A percentile compares a stretch with the other conserved stretches of the same genome.
Conservation (phyloP, 2,329 filamentous ascomycete genomes). For the Calycina herbarum region DNA sequence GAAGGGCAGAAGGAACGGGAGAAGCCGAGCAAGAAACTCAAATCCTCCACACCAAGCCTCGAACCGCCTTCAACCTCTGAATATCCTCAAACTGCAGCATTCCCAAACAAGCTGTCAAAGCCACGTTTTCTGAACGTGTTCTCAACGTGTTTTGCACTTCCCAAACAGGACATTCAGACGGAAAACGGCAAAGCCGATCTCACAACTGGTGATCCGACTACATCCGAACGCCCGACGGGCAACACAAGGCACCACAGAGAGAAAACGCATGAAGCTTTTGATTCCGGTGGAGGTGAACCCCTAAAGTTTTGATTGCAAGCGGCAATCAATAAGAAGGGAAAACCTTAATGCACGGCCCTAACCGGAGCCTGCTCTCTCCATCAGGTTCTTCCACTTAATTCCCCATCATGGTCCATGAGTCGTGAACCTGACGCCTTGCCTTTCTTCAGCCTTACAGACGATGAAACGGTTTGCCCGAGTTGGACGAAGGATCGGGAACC, state of each 20-base stretch:
- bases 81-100: too few relatives aligned
- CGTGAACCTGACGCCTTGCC: not conserved
- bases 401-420: constrained; percentile 2
- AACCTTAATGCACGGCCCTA: too few relatives aligned
- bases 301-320: too few relatives aligned
- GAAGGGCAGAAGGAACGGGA: constrained; percentile 5
- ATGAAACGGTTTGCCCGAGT: not conserved
- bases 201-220: not conserved
- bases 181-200: not conserved
- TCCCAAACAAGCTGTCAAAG: too few relatives aligned
- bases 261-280: not conserved
- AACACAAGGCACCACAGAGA: not conserved
- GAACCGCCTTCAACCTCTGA: too few relatives aligned
- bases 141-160: not conserved
- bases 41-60: not conserved
- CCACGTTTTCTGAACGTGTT: not conserved
- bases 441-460: not conserved
- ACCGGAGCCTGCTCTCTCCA: too few relatives aligned
- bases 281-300: not conserved
- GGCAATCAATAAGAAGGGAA: too few relatives aligned
- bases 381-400: too few relatives aligned
- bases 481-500: not conserved
- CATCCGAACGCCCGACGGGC: not conserved
- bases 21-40: not conserved
- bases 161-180: not conserved